These are phyloP conservation scores for Bromus sterilis DNA, from an alignment of 176 grass and related monocot genomes.

Conservation along the genomic window DNA sequence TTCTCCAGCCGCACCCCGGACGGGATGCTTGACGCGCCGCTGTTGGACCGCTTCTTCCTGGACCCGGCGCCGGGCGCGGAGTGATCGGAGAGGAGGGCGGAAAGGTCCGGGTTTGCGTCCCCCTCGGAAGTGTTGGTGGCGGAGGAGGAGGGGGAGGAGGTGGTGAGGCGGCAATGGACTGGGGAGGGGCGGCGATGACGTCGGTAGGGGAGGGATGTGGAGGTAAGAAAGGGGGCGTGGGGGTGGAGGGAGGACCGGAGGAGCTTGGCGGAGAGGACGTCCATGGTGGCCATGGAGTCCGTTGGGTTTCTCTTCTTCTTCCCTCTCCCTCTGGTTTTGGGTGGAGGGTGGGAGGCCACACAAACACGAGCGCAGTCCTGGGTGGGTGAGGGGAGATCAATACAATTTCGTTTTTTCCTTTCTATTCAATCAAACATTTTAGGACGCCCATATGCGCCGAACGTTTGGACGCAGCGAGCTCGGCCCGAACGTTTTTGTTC, in stretches of 20 bases:
- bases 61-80: background rate
- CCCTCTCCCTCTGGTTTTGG: background rate
- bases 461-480: too few species aligned
- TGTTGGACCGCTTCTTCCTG: slow-evolving; percentile 64
- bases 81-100: slow-evolving; percentile 48
- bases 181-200: slow-evolving; percentile 18
- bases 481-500: too few species aligned
- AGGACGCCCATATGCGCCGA: too few species aligned
- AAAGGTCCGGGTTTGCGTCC: slow-evolving; percentile 4
- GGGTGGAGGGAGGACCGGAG: slow-evolving; percentile 34
- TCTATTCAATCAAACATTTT: too few species aligned
- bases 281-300: slow-evolving; percentile 45
- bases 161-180: slow-evolving; percentile 38
- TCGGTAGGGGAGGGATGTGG: background rate
- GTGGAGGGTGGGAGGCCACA: slow-evolving; percentile 37
- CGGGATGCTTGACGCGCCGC: slow-evolving; percentile 81
- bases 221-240: background rate
- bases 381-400: slow-evolving; percentile 14
- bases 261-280: slow-evolving; percentile 57
- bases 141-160: slow-evolving; percentile 18
- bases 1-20: slow-evolving; percentile 77
- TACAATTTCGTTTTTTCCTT: too few species aligned
- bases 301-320: background rate
- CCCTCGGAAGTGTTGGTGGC: slow-evolving; percentile 7
- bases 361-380: background rate